phyloP scores from a whole-genome alignment of 1,284 basidiomycete species.

The Moesziomyces antarcticus region DNA sequence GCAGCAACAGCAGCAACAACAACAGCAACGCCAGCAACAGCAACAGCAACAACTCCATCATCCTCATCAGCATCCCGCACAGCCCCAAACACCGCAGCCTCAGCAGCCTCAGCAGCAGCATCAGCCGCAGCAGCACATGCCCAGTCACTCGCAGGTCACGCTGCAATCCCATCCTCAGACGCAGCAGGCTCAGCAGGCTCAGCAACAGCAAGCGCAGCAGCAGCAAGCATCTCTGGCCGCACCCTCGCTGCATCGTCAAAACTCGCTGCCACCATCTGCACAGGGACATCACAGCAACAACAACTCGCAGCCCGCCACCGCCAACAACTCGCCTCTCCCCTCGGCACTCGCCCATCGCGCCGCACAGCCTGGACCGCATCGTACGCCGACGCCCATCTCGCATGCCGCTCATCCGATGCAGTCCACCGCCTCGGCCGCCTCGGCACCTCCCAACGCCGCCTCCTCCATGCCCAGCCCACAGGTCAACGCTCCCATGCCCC shows the following conservation, averaged over 20 bases:
- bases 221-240: slow-evolving; percentile 5
- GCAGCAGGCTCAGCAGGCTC: slow-evolving; percentile 15
- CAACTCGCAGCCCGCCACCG: slow-evolving; percentile 29
- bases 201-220: slow-evolving; percentile 13
- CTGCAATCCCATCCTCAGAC: slow-evolving; percentile 34
- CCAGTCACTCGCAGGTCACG: slow-evolving; percentile 20
- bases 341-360: slow-evolving; percentile 22
- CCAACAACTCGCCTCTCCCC: slow-evolving; percentile 36
- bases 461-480: slow-evolving; percentile 27
- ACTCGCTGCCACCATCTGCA: slow-evolving; percentile 10
- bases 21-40: slow-evolving; percentile 16
- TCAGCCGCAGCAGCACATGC: slow-evolving; percentile 21
- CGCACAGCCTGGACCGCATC: slow-evolving; percentile 25
- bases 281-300: slow-evolving; percentile 9
- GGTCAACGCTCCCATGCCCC: slow-evolving; percentile 26
- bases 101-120: slow-evolving; percentile 14
- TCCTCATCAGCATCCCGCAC: slow-evolving; percentile 17
- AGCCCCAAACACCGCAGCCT: slow-evolving; percentile 16
- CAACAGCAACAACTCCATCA: slow-evolving; percentile 18
- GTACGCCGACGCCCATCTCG: slow-evolving; percentile 25
- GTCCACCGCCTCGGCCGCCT: slow-evolving; percentile 14
- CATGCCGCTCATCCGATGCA: slow-evolving; percentile 30
- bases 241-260: slow-evolving; percentile 14
- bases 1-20: slow-evolving; percentile 6
- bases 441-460: slow-evolving; percentile 12